Evolutionary conservation across 2,329 filamentous ascomycete genomes (phyloP).

Genomic region (Akanthomyces uredinophilus): DNA sequence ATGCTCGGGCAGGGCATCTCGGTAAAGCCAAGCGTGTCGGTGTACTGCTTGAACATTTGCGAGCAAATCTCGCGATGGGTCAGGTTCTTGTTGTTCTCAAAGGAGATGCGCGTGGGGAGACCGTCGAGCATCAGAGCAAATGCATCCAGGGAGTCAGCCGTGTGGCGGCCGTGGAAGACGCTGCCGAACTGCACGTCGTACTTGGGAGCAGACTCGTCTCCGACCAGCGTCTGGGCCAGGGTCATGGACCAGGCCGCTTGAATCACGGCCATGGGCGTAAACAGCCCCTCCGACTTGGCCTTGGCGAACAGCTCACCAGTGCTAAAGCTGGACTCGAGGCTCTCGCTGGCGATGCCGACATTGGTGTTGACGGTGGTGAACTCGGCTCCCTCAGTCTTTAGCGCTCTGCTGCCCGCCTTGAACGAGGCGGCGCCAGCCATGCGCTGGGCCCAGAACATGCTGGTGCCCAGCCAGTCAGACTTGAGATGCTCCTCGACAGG

Average conservation of each 20-base stretch:
- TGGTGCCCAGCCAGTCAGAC: slow-evolving; percentile 15
- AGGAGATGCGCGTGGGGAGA: slow-evolving; percentile 6
- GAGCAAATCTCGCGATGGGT: slow-evolving; percentile 15
- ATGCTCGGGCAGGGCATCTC: slow-evolving; percentile 17
- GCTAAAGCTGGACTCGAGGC: slow-evolving; percentile 10
- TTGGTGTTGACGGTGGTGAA: slow-evolving; percentile 4
- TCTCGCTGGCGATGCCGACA: slow-evolving; percentile 12
- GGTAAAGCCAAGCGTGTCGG: slow-evolving; percentile 11
- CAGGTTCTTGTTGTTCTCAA: not conserved
- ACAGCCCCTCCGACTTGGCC: slow-evolving; percentile 11
- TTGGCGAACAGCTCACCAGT: slow-evolving; percentile 10
- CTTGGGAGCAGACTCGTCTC: not conserved
- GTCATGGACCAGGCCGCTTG: slow-evolving; percentile 17
- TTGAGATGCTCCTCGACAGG: slow-evolving; percentile 13
- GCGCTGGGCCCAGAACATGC: slow-evolving; percentile 14
- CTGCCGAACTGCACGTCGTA: slow-evolving; percentile 17
- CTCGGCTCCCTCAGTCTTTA: not conserved
- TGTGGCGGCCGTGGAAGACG: slow-evolving; percentile 15
- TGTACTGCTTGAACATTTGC: slow-evolving; percentile 12
- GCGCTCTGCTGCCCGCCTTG: not conserved
- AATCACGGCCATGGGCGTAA: slow-evolving; percentile 11
- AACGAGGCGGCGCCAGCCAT: slow-evolving; percentile 9
- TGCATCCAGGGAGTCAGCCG: slow-evolving; percentile 8
- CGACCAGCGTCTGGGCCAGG: slow-evolving; percentile 13
- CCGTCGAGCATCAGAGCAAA: slow-evolving; percentile 16